A percentile compares a stretch with the other conserved stretches of the same genome.
Evolutionary conservation across 2,329 filamentous ascomycete species (phyloP).

Genomic region (Stachybotrys echinatus): DNA sequence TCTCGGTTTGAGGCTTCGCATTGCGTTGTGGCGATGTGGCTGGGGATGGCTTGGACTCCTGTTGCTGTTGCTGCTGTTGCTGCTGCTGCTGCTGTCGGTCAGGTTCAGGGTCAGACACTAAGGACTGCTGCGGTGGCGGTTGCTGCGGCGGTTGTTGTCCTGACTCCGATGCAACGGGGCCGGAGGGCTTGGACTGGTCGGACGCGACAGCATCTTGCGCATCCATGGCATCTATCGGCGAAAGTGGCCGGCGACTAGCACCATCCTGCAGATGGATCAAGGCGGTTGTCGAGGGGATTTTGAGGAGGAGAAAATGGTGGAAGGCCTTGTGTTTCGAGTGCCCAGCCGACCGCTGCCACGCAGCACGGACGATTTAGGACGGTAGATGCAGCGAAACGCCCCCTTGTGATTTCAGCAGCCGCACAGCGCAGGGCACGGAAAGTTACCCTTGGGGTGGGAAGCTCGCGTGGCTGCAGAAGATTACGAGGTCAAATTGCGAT

Average conservation of each 20-base stretch:
- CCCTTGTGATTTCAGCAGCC: too few relatives aligned
- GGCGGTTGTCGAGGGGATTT: background rate
- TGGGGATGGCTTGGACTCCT: background rate
- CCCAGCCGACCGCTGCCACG: background rate
- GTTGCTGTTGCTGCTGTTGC: background rate
- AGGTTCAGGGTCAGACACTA: background rate
- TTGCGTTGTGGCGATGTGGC: constrained; percentile 2
- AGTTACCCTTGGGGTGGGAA: background rate
- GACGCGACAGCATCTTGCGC: constrained; percentile 62
- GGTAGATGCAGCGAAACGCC: background rate
- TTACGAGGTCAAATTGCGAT: background rate
- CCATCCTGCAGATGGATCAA: constrained; percentile 46
- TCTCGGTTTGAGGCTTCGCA: constrained; percentile 23
- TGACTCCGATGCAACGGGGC: constrained; percentile 45
- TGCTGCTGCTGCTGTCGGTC: background rate
- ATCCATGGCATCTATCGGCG: constrained; percentile 62
- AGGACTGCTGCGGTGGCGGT: constrained; percentile 2
- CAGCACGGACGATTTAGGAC: background rate
- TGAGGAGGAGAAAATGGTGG: constrained; percentile 7
- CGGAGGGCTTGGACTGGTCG: constrained; percentile 53
- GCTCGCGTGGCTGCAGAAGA: background rate
- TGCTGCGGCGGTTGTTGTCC: constrained; percentile 9
- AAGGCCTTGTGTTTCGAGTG: background rate
- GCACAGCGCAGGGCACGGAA: background rate
- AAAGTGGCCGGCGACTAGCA: constrained; percentile 45